Percentiles rank a stretch among this genome's conserved stretches.
Conservation (phyloP, 176 grass and related monocot species). For the Oryza rufipogon region DNA sequence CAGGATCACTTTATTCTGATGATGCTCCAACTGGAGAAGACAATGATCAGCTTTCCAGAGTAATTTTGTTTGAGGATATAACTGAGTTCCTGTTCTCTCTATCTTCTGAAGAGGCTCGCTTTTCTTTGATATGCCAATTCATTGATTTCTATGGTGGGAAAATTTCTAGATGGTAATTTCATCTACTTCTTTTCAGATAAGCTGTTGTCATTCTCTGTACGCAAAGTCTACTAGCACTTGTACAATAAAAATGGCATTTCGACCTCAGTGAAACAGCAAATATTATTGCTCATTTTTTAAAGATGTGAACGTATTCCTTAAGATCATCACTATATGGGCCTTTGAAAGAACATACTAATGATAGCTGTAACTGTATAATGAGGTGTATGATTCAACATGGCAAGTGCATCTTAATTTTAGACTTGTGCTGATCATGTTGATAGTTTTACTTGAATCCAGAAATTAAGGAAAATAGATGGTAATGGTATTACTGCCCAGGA, state of each 20-base stretch:
- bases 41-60: slow-evolving; percentile 80
- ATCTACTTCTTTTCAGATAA: slow-evolving; percentile 3
- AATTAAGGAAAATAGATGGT: background rate
- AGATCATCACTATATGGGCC: background rate
- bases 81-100: slow-evolving; percentile 85
- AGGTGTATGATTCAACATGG: background rate
- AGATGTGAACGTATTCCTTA: slow-evolving; percentile 2
- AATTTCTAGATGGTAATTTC: slow-evolving; percentile 85
- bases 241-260: slow-evolving; percentile 5
- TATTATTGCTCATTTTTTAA: background rate
- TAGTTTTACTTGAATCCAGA: background rate
- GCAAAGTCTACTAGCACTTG: slow-evolving; percentile 13
- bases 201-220: slow-evolving; percentile 16
- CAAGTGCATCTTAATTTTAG: slow-evolving; percentile 22
- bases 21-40: slow-evolving; percentile 59
- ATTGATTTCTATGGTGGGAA: slow-evolving; percentile 94
- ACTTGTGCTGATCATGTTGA: slow-evolving; percentile 15
- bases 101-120: slow-evolving; percentile 77
- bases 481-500: background rate
- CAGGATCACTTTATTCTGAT: slow-evolving; percentile 39
- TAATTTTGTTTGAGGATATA: slow-evolving; percentile 97
- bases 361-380: slow-evolving; percentile 3
- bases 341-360: slow-evolving; percentile 10
- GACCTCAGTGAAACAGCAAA: background rate
- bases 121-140: slow-evolving; percentile 94